Percentiles rank a stretch among this genome's conserved stretches.
phyloP scores from a whole-genome alignment of 805 yeast genomes.

The Teunomyces funiuensis region DNA sequence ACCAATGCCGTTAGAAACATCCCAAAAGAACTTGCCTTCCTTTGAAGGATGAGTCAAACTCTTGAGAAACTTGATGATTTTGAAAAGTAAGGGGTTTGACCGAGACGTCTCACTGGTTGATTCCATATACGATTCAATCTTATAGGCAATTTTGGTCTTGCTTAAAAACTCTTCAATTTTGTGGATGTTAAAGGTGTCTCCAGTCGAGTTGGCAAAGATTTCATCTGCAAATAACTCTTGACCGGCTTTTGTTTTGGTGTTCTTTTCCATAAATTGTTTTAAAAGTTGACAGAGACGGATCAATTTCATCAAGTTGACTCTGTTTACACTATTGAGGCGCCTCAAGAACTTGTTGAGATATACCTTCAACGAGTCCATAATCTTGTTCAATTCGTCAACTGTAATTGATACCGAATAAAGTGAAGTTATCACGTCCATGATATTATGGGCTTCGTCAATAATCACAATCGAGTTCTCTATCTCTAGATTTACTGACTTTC shows the following conservation, averaged over 20 bases:
- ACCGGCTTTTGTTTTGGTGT: slow-evolving; percentile 48
- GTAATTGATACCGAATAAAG: slow-evolving; percentile 65
- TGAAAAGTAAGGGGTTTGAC: slow-evolving; percentile 62
- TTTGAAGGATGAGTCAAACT: slow-evolving; percentile 69
- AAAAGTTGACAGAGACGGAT: slow-evolving; percentile 55
- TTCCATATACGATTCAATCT: slow-evolving; percentile 71
- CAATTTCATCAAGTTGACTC: slow-evolving; percentile 66
- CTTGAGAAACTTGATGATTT: slow-evolving; percentile 61
- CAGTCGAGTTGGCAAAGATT: slow-evolving; percentile 58
- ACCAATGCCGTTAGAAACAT: slow-evolving; percentile 27
- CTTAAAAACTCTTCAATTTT: slow-evolving; percentile 63
- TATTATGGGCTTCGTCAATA: slow-evolving; percentile 91
- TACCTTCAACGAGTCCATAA: slow-evolving; percentile 48
- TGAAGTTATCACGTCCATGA: slow-evolving; percentile 71
- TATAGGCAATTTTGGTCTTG: slow-evolving; percentile 76
- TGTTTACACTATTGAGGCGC: slow-evolving; percentile 67
- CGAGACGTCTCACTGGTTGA: slow-evolving; percentile 11
- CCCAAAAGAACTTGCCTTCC: slow-evolving; percentile 81
- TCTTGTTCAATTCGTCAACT: slow-evolving; percentile 43
- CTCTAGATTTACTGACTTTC: slow-evolving; percentile 59
- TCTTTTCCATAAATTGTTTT: slow-evolving; percentile 43
- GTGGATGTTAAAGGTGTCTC: slow-evolving; percentile 70
- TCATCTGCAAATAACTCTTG: slow-evolving; percentile 48
- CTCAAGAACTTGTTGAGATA: slow-evolving; percentile 63
- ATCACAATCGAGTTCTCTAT: slow-evolving; percentile 67